Conservation (phyloP, 2,329 filamentous ascomycete species). For the Ceratocystis harringtonii region DNA sequence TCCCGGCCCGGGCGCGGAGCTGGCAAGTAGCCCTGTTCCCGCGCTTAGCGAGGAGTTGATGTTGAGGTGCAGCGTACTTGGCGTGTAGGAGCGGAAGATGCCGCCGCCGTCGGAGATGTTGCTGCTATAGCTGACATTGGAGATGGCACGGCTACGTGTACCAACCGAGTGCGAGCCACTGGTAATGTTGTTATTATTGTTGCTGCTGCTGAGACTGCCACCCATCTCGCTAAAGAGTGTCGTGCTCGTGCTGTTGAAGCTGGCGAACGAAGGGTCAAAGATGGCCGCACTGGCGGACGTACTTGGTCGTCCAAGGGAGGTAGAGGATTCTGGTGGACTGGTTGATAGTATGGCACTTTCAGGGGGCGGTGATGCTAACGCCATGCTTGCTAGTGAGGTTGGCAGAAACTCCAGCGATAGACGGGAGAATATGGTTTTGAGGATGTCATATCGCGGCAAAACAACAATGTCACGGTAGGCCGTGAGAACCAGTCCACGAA, state of each 20-base stretch:
- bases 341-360: slow-evolving; percentile 33
- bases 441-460: slow-evolving; percentile 70
- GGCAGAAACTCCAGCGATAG: slow-evolving; percentile 67
- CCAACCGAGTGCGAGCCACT: slow-evolving; percentile 24
- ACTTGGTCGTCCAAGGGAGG: slow-evolving; percentile 42
- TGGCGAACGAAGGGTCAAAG: slow-evolving; percentile 48
- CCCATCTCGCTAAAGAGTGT: slow-evolving; percentile 53
- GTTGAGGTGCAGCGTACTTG: slow-evolving; percentile 27
- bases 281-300: slow-evolving; percentile 46
- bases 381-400: slow-evolving; percentile 36
- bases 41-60: slow-evolving; percentile 21
- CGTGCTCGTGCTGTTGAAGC: slow-evolving; percentile 65
- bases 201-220: slow-evolving; percentile 52
- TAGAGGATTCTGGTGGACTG: slow-evolving; percentile 36
- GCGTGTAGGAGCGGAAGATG: slow-evolving; percentile 37
- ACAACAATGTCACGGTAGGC: slow-evolving; percentile 82
- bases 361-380: slow-evolving; percentile 37
- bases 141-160: slow-evolving; percentile 60
- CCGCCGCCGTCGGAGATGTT: slow-evolving; percentile 26
- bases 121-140: slow-evolving; percentile 60
- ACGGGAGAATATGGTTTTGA: slow-evolving; percentile 81
- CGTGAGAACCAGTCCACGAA: slow-evolving; percentile 75
- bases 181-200: slow-evolving; percentile 75
- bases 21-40: not conserved
- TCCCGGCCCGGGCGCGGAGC: not conserved